Evolutionary conservation across 192 early-diverging fungal species (phyloP), one percentile per base, ranked within the genome.

Genomic region (Gonapodya sp.): DNA sequence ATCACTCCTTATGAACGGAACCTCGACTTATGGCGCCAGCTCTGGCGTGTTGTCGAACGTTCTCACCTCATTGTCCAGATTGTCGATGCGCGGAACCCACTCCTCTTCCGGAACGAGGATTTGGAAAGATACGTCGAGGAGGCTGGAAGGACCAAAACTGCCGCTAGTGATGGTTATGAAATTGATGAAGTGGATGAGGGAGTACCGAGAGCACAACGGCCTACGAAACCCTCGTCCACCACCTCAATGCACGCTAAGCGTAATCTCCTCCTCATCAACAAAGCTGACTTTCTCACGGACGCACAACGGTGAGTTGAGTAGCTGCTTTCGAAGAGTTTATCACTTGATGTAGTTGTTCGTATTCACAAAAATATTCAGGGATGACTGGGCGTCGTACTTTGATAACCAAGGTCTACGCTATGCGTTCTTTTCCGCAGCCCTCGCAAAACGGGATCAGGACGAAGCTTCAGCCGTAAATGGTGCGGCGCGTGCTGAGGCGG

Each of bases 1-100:
- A 85, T 99, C 85, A 99, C 98, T 30, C 98, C 98, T 35, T 99
- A 96, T 81, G 98, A 99, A 87, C 92, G 96, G 75, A 99, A 99
- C 86, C 81, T 99, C 31, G 98, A 99, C 87, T 94, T 99, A 33
- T 99, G 97, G 97, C 89, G 97, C 78, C 98, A 99, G 85, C 89
- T 99, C 35, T 99, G 98, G 98, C 92, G 98, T 35, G 98, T 99
- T 73, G 94, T 98, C 82, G 98, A 99, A 86, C 89, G 95, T 74
- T 97, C 96, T 34, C 93, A 97, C 81, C 82, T 98, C 86, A 86
- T 99, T 24, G 96, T 98, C 36, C 98, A 99, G 89, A 98, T 99
- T 79, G 98, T 99, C 35, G 98, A 99, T 88, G 97, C 96, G 1
- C 90, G 98, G 73, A 96, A 98, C 86, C 97, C 97, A 0, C 82